Evolutionary conservation across 2,329 filamentous ascomycete genomes (phyloP), one percentile per base, ranked within the genome.

Genomic region (Bipolaris zeicola): DNA sequence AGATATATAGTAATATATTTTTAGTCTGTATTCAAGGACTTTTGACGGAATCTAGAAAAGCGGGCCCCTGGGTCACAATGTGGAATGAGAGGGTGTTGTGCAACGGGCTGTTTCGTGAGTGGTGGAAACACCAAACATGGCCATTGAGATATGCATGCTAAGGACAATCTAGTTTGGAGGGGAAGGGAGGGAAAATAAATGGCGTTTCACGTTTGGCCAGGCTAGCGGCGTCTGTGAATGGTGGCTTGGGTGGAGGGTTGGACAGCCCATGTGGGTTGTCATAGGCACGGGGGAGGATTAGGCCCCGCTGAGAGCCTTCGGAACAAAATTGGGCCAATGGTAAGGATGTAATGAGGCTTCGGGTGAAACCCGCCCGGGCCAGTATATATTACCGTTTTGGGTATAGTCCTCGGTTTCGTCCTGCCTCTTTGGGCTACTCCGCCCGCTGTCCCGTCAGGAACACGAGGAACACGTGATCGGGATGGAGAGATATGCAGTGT

Each of bases 91-190:
- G 37, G 33, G 37, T 57, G 54, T 33, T 33, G 44, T 22, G 18
- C 37, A 10, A 6, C 39, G 16, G 31, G 8, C 36, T 37, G 31
- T 16, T 33, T 43, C 24, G 42, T 53, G 20, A 48, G 42, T 53
- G 54, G 49, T 48, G 54, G 54, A 57, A 57, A 53, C 38, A 13
- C 26, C 26, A 7, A 28, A 28, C 8, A 36, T 24, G 13, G 37
- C 37, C 36, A 39, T 36, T 34, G 43, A 45, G 33, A 22, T 39
- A 7, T 39, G 33, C 11, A 44, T 48, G 22, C 31, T 31, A 24
- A 43, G 50, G 8, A 31, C 34, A 50, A 53, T 52, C 50, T 53
- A 50, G 36, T 28, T 52, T 49, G 41, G 45, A 46, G 33, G 28
- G 24, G 24, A 7, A 26, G 24, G 20, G 10, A n/a, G n/a, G 39